Evolutionary conservation across 208 protist species (phyloP).

Genomic region (Phytomonas sp.): DNA sequence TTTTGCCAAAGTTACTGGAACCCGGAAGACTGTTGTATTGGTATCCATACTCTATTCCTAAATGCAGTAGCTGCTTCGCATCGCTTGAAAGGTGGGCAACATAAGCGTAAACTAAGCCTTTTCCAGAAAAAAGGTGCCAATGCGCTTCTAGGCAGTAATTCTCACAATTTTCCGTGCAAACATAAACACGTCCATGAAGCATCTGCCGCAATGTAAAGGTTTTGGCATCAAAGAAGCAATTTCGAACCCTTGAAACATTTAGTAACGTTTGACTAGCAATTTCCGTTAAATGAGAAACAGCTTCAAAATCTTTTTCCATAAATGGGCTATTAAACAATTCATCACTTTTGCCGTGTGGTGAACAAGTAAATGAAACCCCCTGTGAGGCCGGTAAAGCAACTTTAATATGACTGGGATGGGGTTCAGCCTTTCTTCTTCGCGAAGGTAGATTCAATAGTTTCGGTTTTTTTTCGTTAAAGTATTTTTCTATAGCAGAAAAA

Average conservation of each 20-base stretch:
- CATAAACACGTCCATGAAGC: slow-evolving; percentile 61
- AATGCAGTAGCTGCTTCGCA: slow-evolving; percentile 41
- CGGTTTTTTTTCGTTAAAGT: slow-evolving; percentile 16
- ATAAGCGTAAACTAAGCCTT: slow-evolving; percentile 65
- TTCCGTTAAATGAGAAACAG: not conserved
- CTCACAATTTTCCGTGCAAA: slow-evolving; percentile 59
- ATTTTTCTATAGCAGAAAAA: slow-evolving; percentile 40
- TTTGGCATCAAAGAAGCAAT: slow-evolving; percentile 69
- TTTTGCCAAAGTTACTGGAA: slow-evolving; percentile 62
- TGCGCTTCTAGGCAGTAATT: slow-evolving; percentile 63
- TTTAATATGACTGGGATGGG: not conserved
- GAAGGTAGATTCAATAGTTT: not conserved
- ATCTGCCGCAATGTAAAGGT: slow-evolving; percentile 57
- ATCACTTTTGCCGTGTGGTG: not conserved
- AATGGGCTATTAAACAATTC: not conserved
- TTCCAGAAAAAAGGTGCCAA: slow-evolving; percentile 72
- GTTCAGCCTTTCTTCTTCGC: not conserved
- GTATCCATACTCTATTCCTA: slow-evolving; percentile 74
- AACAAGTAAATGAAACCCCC: not conserved
- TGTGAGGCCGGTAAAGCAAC: not conserved
- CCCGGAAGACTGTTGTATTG: slow-evolving; percentile 85
- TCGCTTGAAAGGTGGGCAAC: slow-evolving; percentile 65
- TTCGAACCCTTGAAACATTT: slow-evolving; percentile 64
- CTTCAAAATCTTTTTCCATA: not conserved
- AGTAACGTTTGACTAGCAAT: slow-evolving; percentile 36